phyloP scores from a whole-genome alignment of 2,329 filamentous ascomycete genomes.

The Fusarium brevicatenulatum region DNA sequence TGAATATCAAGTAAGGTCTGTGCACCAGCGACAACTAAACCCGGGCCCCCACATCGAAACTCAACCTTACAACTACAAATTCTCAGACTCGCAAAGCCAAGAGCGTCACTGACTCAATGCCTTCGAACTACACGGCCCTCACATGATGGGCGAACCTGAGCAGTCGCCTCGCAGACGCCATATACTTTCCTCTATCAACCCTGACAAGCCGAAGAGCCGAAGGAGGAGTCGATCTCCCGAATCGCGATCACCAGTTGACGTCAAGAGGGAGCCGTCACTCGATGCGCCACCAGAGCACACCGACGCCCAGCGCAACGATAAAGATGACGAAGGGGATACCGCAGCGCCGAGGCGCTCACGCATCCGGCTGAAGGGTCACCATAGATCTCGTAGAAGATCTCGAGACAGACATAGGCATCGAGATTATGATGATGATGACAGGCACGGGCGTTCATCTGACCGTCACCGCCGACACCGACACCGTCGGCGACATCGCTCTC shows the following conservation, averaged over 20 bases:
- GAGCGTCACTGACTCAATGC: conserved; percentile 22
- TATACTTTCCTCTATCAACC: conserved; percentile 62
- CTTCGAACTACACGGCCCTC: conserved; percentile 34
- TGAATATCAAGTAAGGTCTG: not conserved
- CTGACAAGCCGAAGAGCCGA: conserved; percentile 11
- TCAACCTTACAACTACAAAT: conserved; percentile 2
- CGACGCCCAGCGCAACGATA: conserved; percentile 20
- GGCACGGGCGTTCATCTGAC: conserved; percentile 33
- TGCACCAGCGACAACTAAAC: not conserved
- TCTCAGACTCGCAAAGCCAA: not conserved
- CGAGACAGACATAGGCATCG: conserved; percentile 26
- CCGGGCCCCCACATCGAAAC: conserved; percentile 12
- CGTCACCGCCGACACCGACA: conserved; percentile 48
- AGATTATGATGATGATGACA: conserved; percentile 39
- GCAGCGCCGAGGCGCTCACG: conserved; percentile 47
- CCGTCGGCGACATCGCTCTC: conserved; percentile 53
- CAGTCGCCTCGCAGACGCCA: conserved; percentile 57
- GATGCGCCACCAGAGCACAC: conserved; percentile 8
- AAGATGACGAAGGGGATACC: conserved; percentile 32
- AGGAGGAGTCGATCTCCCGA: conserved; percentile 24
- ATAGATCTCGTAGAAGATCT: conserved; percentile 44
- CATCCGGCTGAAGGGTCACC: conserved; percentile 48
- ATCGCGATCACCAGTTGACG: conserved; percentile 4
- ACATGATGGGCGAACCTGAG: conserved; percentile 48
- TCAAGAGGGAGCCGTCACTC: conserved; percentile 5